Base-by-base conservation (phyloP, 2,329 filamentous ascomycete species). In the Xylariaceae sp. region DNA sequence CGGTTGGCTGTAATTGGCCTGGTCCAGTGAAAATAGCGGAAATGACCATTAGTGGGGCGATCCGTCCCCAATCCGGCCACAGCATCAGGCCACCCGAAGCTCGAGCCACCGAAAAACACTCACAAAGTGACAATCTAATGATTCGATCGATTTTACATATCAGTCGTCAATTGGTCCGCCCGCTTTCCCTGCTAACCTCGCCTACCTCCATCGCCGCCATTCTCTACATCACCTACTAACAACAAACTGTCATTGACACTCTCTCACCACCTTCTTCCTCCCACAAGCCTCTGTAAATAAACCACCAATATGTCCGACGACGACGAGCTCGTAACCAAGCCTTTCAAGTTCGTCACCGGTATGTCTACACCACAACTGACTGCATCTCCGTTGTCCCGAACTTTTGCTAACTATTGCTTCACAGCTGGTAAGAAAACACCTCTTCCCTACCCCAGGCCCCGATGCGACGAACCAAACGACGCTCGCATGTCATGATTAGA, bases 331-430 rank as follows among this genome's bases (percentile, higher is more conserved):
- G 83, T 84, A 69, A 97, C 93, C 81, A 99, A 97, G 88, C 96
- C 96, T 79, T 99, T 99, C 89, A 99, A 99, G 90, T 98, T 98
- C 82, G 95, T 98, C 74, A 98, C 93, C 82, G 93, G 93, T 96
- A 86, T 78, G 91, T 77, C 53, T 42, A 21, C 48, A 26, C 42
- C 29, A 57, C 61, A 67, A 66, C 67, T 26, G 70, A 43, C 46
- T 53, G 47, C 42, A 19, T 44, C 44, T 62, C 57, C 60, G 48
- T 50, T 59, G 62, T 67, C 61, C 64, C 65, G 65, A 66, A 65
- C 44, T 59, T n/a, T 50, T 59, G 56, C 59, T 49, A 61, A 57
- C 54, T 49, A n/a, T 49, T 18, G 49, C 55, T 44, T 63, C 42
- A 52, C 53, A 73, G 68, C 60, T 66, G 67, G 68, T 71, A 65